Base-by-base conservation (phyloP, 2,329 filamentous ascomycete genomes). In the Scopulariopsis brevicaulis region DNA sequence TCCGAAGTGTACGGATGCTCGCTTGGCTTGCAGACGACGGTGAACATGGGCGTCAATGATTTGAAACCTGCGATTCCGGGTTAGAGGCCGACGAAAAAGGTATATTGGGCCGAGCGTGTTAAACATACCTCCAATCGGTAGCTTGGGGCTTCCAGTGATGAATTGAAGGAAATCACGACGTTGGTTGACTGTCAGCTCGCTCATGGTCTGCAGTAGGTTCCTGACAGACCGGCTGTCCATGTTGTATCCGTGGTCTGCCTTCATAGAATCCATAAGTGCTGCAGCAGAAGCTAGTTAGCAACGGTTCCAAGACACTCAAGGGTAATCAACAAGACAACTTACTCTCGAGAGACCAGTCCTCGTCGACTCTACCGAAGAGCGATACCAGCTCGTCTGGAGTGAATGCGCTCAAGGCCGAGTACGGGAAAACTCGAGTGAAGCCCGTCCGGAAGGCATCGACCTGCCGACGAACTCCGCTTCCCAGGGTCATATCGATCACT, bases 261-360 rank as follows among this genome's bases (percentile, higher is more conserved):
- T 99, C 75, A 99, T 93, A 0, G 93, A 96, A 68, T 99, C 94
- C 83, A 95, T 95, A 48, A 99, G 83, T 60, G 94, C 90, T 94
- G 60, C 51, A 53, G 60, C 32, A 62, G 64, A 59, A 66, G 55
- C 59, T 50, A 22, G 63, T 66, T 62, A 68, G 65, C 48, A 62
- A 46, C 60, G 24, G 11, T 18, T 24, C 6, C 14, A 40, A 48
- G 28, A 22, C 12, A 5, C 22, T 32, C 28, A 32, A 32, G 60
- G 11, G 37, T 48, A 46, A 24, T n/a, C 34, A 46, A 37, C 8
- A 10, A 22, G 12, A 35, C 35, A 4, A 57, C 28, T 89, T 80
- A 82, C 90, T 99, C 70, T 97, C 93, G 63, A 99, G 85, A 24
- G 90, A 90, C 94, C 94, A 99, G 70, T 99, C 94, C 69, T 99